phyloP scores from a whole-genome alignment of 202 grass and related monocot genomes.

The Zizania palustris region DNA sequence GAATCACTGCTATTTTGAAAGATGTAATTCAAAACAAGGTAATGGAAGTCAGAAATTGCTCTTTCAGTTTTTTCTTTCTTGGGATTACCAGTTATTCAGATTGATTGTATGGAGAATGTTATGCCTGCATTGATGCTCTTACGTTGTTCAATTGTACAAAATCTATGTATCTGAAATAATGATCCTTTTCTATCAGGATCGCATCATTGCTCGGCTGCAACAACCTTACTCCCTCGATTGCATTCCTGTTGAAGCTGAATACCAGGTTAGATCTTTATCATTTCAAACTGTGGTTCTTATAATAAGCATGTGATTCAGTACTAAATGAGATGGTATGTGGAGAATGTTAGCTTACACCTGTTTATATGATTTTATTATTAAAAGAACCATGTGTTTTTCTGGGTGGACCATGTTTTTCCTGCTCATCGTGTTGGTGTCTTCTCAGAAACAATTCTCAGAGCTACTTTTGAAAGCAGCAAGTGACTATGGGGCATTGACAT shows the following conservation, averaged over 20 bases:
- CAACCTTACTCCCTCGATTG: conserved; percentile 99
- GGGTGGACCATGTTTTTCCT: conserved; percentile 9
- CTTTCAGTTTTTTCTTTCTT: neutral
- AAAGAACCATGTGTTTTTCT: neutral
- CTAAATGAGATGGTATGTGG: too few relatives aligned
- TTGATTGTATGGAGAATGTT: neutral
- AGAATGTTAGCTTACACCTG: neutral
- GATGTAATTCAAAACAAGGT: conserved; percentile 99
- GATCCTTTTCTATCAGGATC: conserved; percentile 68
- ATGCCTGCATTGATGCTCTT: neutral
- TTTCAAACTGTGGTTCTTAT: conserved; percentile 16
- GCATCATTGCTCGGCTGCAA: conserved; percentile 95
- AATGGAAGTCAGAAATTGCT: conserved; percentile 30
- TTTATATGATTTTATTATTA: neutral
- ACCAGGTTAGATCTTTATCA: conserved; percentile 60
- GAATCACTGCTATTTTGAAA: conserved; percentile 98
- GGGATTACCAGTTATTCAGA: conserved; percentile 1
- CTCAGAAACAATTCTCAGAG: conserved; percentile 98
- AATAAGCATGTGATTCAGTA: neutral
- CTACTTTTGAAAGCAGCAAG: conserved; percentile 94
- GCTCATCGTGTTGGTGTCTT: conserved; percentile 35
- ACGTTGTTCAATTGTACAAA: conserved; percentile 4
- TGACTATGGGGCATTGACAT: conserved; percentile 89
- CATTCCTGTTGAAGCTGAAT: conserved; percentile 99
- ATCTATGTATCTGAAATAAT: conserved; percentile 9